Evolutionary conservation across 306 rosid species (phyloP).

Genomic region (Lathyrus oleraceus): DNA sequence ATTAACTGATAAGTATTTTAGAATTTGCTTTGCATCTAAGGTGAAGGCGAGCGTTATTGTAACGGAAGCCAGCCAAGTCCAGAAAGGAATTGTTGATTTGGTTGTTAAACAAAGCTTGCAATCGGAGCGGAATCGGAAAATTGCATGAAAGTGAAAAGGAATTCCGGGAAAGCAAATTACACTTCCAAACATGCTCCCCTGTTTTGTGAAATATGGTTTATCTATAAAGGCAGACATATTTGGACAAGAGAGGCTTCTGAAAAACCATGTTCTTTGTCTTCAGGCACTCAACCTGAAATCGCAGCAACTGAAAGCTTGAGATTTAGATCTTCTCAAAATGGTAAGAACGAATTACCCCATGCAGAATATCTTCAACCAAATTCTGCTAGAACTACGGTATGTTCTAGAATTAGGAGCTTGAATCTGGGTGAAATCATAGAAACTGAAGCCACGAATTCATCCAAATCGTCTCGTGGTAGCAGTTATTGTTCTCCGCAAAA

Average conservation of each 20-base stretch:
- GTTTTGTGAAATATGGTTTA: constrained; percentile 84
- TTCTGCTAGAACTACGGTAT: too few relatives aligned
- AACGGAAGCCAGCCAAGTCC: constrained; percentile 64
- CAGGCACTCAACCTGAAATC: constrained; percentile 45
- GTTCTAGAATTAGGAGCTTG: too few relatives aligned
- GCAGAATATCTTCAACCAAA: too few relatives aligned
- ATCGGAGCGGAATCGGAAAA: constrained; percentile 69
- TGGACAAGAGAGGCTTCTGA: constrained; percentile 84
- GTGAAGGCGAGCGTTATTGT: constrained; percentile 55
- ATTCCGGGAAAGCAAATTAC: constrained; percentile 67
- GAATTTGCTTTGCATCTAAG: constrained; percentile 62
- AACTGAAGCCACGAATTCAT: too few relatives aligned
- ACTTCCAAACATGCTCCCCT: constrained; percentile 69
- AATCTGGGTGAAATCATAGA: too few relatives aligned
- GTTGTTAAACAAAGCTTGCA: constrained; percentile 66
- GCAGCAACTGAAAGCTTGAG: constrained; percentile 40
- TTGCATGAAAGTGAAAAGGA: constrained; percentile 72
- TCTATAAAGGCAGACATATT: constrained; percentile 70
- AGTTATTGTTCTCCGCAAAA: too few relatives aligned
- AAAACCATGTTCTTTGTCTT: constrained; percentile 47
- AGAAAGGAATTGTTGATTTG: constrained; percentile 74
- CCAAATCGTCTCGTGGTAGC: too few relatives aligned
- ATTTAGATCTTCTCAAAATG: too few relatives aligned
- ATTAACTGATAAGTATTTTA: constrained; percentile 52
- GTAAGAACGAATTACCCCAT: too few relatives aligned